Conservation (phyloP, 1,284 basidiomycete species). For the Irpex rosettiformis region DNA sequence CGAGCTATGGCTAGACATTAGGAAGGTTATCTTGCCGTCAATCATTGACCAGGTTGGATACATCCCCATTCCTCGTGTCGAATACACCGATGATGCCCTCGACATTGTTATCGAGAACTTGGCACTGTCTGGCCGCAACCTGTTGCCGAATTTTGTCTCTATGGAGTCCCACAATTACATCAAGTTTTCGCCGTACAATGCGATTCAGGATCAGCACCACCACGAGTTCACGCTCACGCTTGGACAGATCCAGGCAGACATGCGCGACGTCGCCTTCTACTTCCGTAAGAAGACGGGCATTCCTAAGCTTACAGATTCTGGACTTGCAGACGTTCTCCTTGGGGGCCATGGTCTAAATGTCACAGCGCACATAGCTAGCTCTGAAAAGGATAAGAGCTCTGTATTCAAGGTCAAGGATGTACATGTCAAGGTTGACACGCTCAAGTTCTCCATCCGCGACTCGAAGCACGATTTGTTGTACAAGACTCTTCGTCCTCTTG, state of each 20-base stretch:
- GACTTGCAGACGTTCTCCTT: constrained; percentile 87
- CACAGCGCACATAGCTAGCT: constrained; percentile 61
- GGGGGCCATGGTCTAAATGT: constrained; percentile 76
- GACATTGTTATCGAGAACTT: constrained; percentile 94
- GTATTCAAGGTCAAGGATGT: constrained; percentile 82
- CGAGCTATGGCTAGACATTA: constrained; percentile 83
- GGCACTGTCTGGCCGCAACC: constrained; percentile 79
- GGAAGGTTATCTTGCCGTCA: constrained; percentile 78
- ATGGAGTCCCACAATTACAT: constrained; percentile 83
- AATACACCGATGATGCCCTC: constrained; percentile 84
- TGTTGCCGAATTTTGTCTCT: constrained; percentile 79
- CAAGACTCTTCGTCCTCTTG: constrained; percentile 76
- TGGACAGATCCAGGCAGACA: constrained; percentile 90
- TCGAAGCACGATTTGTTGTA: constrained; percentile 91
- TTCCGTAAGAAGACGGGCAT: constrained; percentile 78
- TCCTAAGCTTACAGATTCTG: constrained; percentile 84
- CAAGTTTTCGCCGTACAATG: constrained; percentile 74
- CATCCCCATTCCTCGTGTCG: constrained; percentile 88
- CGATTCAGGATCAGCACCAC: constrained; percentile 53
- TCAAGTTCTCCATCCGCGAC: constrained; percentile 91
- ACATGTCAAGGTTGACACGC: constrained; percentile 76
- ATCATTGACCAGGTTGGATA: constrained; percentile 80
- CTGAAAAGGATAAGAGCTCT: constrained; percentile 60
- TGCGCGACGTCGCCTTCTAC: constrained; percentile 90
- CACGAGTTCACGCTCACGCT: constrained; percentile 75